Percentiles rank a stretch among this genome's conserved stretches.
Evolutionary conservation across 176 grass and related monocot genomes (phyloP).

Genomic region (Avena eriantha): DNA sequence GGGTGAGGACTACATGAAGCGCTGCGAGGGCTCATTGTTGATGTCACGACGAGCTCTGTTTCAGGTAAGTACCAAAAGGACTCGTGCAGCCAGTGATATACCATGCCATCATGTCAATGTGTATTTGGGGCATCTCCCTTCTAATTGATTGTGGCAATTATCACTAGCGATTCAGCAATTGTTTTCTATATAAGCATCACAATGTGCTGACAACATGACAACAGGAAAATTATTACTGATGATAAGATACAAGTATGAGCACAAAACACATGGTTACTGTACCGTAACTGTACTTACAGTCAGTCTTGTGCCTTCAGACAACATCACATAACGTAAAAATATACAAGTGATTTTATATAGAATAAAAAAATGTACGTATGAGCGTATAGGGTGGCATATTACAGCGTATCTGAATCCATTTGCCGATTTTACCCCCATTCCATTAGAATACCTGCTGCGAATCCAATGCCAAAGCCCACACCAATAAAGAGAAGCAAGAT

Average conservation of each 20-base stretch:
- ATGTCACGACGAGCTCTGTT: too few species aligned
- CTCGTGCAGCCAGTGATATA: too few species aligned
- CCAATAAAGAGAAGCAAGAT: constrained; percentile 15
- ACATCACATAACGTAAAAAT: not conserved
- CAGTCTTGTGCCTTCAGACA: not conserved
- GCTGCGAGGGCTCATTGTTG: too few species aligned
- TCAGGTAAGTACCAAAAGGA: too few species aligned
- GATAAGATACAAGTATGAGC: not conserved
- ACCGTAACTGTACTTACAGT: not conserved
- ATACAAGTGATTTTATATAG: not conserved
- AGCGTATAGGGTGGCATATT: not conserved
- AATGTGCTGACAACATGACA: not conserved
- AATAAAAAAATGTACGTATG: not conserved
- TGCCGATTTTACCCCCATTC: not conserved
- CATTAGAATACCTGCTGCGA: not conserved
- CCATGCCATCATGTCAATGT: too few species aligned
- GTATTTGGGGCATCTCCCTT: not conserved
- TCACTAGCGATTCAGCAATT: not conserved
- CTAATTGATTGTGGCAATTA: not conserved
- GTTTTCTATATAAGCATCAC: not conserved
- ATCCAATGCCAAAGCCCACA: not conserved
- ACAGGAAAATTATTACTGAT: not conserved
- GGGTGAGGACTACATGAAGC: too few species aligned
- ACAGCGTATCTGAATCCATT: not conserved
- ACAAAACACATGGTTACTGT: not conserved